Conservation (phyloP, 2,329 filamentous ascomycete genomes). For the Purpureocillium lavendulum region DNA sequence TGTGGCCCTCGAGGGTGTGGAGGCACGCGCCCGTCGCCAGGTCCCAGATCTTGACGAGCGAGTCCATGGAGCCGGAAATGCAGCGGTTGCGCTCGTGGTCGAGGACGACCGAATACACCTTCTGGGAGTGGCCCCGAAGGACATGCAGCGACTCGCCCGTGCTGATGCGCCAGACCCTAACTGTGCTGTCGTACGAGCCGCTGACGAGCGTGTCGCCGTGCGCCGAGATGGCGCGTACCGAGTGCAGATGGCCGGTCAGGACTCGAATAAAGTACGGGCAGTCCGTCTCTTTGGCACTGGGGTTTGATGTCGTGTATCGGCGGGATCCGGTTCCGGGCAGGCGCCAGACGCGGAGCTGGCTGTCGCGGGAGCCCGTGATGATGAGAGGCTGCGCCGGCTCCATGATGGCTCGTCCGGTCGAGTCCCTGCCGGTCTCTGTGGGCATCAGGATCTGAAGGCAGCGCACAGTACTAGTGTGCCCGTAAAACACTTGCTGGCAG, state of each 20-base stretch:
- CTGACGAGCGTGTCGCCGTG: conserved; percentile 94
- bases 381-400: conserved; percentile 93
- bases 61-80: conserved; percentile 98
- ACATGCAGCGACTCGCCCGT: conserved; percentile 83
- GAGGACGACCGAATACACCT: conserved; percentile 95
- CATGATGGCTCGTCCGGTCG: conserved; percentile 70
- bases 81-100: conserved; percentile 88
- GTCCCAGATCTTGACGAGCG: conserved; percentile 95
- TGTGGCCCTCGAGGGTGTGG: conserved; percentile 87
- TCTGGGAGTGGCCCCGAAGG: conserved; percentile 78
- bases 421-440: conserved; percentile 61
- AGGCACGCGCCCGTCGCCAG: conserved; percentile 77
- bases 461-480: conserved; percentile 93
- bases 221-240: conserved; percentile 90
- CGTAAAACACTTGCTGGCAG: conserved; percentile 93
- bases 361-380: conserved; percentile 94
- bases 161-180: conserved; percentile 95
- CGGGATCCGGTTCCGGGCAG: conserved; percentile 74
- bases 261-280: conserved; percentile 93
- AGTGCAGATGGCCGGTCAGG: conserved; percentile 80
- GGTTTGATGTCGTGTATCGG: conserved; percentile 70
- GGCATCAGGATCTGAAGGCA: conserved; percentile 93
- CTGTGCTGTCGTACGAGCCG: conserved; percentile 91
- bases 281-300: conserved; percentile 64
- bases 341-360: conserved; percentile 88